phyloP scores from a whole-genome alignment of 164 flowering plant genomes.

The Brasenia schreberi region DNA sequence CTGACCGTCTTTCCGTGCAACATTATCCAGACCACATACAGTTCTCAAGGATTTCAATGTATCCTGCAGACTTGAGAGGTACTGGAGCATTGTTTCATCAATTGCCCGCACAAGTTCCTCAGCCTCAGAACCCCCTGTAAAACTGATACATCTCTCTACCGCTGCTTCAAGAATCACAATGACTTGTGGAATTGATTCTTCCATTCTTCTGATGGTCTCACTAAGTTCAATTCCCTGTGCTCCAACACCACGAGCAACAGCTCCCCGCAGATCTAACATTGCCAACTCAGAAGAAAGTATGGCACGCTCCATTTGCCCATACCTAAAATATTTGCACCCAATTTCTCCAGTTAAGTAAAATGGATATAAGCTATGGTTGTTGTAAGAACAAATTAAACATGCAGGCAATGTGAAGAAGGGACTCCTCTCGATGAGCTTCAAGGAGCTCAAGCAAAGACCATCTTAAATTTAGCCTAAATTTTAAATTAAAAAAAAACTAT shows the following conservation, averaged over 20 bases:
- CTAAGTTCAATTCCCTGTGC: constrained; percentile 98
- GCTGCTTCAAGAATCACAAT: constrained; percentile 91
- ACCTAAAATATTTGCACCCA: constrained; percentile 30
- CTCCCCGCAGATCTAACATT: constrained; percentile 85
- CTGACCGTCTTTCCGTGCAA: constrained; percentile 24
- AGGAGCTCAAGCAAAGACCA: too few relatives aligned
- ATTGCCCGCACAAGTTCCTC: constrained; percentile 82
- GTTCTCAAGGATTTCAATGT: constrained; percentile 76
- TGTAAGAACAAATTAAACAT: too few relatives aligned
- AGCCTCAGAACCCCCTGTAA: constrained; percentile 98
- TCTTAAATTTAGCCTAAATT: too few relatives aligned
- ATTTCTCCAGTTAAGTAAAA: neutral
- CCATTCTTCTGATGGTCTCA: constrained; percentile 98
- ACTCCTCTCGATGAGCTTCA: too few relatives aligned
- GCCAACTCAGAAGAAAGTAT: constrained; percentile 86
- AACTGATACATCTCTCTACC: constrained; percentile 90
- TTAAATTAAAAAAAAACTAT: too few relatives aligned
- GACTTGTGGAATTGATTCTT: constrained; percentile 96
- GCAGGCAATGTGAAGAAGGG: too few relatives aligned
- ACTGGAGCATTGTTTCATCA: constrained; percentile 88
- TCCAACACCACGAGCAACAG: constrained; percentile 80
- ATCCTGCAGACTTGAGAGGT: constrained; percentile 74
- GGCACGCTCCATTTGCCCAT: constrained; percentile 92
- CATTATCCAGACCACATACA: constrained; percentile 73
- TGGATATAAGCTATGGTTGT: too few relatives aligned